These are phyloP conservation scores for Anthracocystis setariae DNA, from an alignment of 1,284 basidiomycete species.

Conservation along the genomic window DNA sequence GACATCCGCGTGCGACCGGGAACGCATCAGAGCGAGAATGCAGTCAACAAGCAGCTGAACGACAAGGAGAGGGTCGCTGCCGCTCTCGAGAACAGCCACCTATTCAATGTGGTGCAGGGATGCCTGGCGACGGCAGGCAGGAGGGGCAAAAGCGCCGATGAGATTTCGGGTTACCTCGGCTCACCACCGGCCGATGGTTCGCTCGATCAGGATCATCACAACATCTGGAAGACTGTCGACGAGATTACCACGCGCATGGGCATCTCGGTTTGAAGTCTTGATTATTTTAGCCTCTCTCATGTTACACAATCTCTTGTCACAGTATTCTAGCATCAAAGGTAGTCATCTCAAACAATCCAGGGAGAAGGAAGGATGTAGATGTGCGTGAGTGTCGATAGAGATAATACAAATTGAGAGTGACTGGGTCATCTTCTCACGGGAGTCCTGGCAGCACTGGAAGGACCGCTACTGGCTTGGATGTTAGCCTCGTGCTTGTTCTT, in stretches of 20 bases:
- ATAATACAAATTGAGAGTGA: slow-evolving; percentile 8
- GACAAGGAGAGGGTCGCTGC: slow-evolving; percentile 99
- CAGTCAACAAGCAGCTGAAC: slow-evolving; percentile 98
- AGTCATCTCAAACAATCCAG: no score
- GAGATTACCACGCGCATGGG: slow-evolving; percentile 45
- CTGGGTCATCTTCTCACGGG: slow-evolving; percentile 12
- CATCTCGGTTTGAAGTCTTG: slow-evolving; percentile 24
- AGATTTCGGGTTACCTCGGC: slow-evolving; percentile 29
- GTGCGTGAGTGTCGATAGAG: background rate
- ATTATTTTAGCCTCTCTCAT: background rate
- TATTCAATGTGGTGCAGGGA: slow-evolving; percentile 88
- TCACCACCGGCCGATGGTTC: slow-evolving; percentile 15
- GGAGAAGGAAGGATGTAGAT: background rate
- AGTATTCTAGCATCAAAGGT: no score
- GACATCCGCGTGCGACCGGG: slow-evolving; percentile 93
- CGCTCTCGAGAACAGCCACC: slow-evolving; percentile 88
- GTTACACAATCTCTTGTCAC: background rate
- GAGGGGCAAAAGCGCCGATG: slow-evolving; percentile 63
- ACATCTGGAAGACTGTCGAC: slow-evolving; percentile 48
- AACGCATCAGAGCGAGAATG: slow-evolving; percentile 92
- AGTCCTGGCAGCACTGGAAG: slow-evolving; percentile 21
- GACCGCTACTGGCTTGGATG: slow-evolving; percentile 8
- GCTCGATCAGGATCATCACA: slow-evolving; percentile 21
- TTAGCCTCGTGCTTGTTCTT: slow-evolving; percentile 16
- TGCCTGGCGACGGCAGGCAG: slow-evolving; percentile 75